Evolutionary conservation across 768 basidiomycete species (phyloP), one percentile per base, ranked within the genome.

Genomic region (Suillus subaureus): DNA sequence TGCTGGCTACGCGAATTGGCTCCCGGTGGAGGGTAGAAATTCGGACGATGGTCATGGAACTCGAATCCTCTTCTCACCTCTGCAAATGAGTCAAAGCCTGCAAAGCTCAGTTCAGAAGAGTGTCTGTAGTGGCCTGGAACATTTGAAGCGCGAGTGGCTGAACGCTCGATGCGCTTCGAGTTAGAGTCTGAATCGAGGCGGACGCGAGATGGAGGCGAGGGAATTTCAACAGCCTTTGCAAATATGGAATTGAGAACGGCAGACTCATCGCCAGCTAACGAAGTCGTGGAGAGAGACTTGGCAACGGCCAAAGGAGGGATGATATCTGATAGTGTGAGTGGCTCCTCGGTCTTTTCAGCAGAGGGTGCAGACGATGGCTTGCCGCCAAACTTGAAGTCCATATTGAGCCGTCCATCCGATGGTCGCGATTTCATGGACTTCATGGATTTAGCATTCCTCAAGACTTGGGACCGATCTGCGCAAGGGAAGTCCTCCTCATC

Each of bases 21-120:
- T 2, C 73, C 76, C 35, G 81, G 76, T 13, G 86, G 84, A 1
- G 89, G 88, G 70, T 90, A 92, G 74, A 91, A 92, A 2, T 84
- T 79, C 2, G 89, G 87, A 0, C 89, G 84, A 56, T 84, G 79
- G 9, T 84, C 80, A 33, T 81, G 81, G 73, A 91, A 93, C 72
- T 93, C 92, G 67, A 93, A 94, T 2, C 88, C 90, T 60, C 90
- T 84, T 37, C 91, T 80, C n/a, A 93, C 85, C 71, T 92, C 92
- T 23, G 89, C 88, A 68, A 92, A 94, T 0, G 90, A 89, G 55
- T 89, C 87, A 18, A 93, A 82, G 0, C 92, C 91, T 5, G 78
- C 81, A 69, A 94, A 93, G 73, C 91, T 92, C 61, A 85, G 72
- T 3, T 77, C 84, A 0, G 90, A 92, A 3, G 73, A 67, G 23